Evolutionary conservation across 2,329 filamentous ascomycete genomes (phyloP).

Genomic region (Alternaria viburni): DNA sequence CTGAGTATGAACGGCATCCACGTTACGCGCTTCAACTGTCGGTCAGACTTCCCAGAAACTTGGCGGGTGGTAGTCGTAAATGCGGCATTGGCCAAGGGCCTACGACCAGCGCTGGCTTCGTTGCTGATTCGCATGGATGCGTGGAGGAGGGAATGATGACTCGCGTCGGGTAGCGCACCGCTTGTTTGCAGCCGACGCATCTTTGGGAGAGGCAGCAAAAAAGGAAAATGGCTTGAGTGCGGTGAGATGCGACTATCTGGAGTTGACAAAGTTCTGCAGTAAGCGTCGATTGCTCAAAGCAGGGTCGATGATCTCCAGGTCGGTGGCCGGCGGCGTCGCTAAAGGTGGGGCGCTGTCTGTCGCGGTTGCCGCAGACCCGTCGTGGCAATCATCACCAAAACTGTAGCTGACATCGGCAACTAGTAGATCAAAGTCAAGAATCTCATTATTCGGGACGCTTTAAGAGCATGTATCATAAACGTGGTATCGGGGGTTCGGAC

Average conservation of each 20-base stretch:
- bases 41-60: background rate
- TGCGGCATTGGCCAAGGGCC: background rate
- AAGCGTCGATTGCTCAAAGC: background rate
- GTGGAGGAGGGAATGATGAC: background rate
- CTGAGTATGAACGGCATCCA: background rate
- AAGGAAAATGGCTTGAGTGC: background rate
- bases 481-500: background rate
- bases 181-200: background rate
- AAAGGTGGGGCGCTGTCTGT: background rate
- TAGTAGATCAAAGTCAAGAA: background rate
- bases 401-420: background rate
- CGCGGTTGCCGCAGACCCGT: background rate
- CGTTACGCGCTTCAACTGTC: background rate
- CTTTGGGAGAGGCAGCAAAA: background rate
- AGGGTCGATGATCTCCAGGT: background rate
- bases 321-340: background rate
- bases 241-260: background rate
- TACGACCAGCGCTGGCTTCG: background rate
- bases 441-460: constrained; percentile 1
- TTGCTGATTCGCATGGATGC: background rate
- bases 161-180: background rate
- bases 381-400: background rate
- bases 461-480: background rate
- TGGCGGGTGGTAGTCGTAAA: background rate
- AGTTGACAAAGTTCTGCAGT: background rate